Evolutionary conservation across 345 rosid genomes (phyloP), one percentile per base, ranked within the genome.

Genomic region (Eucalyptus brandiana): DNA sequence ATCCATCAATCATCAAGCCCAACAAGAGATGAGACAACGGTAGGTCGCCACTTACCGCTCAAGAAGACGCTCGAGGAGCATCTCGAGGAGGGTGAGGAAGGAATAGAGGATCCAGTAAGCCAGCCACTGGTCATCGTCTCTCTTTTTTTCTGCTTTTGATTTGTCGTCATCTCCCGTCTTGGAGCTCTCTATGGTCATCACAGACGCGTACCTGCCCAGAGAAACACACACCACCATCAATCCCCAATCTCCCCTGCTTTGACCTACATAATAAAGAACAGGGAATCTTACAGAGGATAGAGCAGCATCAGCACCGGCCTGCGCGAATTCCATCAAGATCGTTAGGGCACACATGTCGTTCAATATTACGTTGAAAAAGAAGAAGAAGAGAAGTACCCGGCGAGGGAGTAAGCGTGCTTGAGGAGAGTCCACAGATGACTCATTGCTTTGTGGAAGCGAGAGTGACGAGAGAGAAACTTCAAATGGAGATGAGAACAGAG

Each of bases 81-180:
- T 91, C 92, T 93, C 95, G 14, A 91, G 40, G 26, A 93, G 93
- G 88, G 94, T 90, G 49, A 93, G 86, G 90, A 93, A 92, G 56
- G 95, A 93, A 49, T 93, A 93, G 17, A 93, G 34, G 69, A 93
- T 92, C 95, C 95, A 93, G 76, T 93, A 93, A 50, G 94, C 95
- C 47, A 93, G 94, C 95, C 95, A 92, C 90, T 93, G 93, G 86
- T 93, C 87, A 45, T 92, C 94, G 69, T 90, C 93, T 83, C 54
- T 56, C 13, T 56, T 30, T 4, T 4, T 53, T 53, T 53, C 21
- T 0, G 5, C 26, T 53, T 53, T 53, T 1, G 26, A 53, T 19
- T 53, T 53, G 26, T 53, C 58, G 1, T 53, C 58, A 19, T 53
- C 58, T 53, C 58, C 26, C 26, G 58, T 3, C 58, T 53, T 53